A percentile compares a stretch with the other conserved stretches of the same genome.
Conservation (phyloP, 768 basidiomycete genomes). For the Rhodotorula kratochvilovae region DNA sequence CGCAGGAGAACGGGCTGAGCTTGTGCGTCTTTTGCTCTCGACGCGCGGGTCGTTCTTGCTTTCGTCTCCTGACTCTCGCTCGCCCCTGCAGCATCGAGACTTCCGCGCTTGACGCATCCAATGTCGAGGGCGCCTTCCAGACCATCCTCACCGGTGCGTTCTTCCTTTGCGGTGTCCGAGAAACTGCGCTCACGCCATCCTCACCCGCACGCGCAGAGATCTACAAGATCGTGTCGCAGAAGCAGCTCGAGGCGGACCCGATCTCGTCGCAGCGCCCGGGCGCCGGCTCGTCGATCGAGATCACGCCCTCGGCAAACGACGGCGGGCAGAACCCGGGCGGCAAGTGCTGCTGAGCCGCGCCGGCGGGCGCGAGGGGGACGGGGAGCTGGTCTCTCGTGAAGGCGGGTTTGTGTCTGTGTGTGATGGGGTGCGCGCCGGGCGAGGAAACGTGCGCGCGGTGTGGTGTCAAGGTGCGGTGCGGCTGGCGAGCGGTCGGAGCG, state of each 20-base stretch:
- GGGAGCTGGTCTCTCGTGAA: conserved; percentile 7
- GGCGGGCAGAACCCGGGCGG: conserved; percentile 49
- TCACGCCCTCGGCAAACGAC: conserved; percentile 61
- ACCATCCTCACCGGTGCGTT: conserved; percentile 80
- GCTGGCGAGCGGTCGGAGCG: neutral
- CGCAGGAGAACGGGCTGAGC: conserved; percentile 57
- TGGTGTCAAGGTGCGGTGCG: neutral
- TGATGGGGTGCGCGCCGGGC: neutral
- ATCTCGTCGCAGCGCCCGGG: conserved; percentile 63
- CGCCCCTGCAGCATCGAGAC: conserved; percentile 86
- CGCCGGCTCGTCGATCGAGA: conserved; percentile 72
- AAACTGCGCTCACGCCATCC: too few relatives aligned
- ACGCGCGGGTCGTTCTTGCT: too few relatives aligned
- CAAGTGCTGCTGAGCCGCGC: conserved; percentile 46
- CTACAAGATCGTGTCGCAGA: conserved; percentile 94
- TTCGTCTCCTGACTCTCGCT: too few relatives aligned
- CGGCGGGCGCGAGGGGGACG: too few relatives aligned
- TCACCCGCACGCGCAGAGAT: conserved; percentile 62
- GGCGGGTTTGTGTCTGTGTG: neutral
- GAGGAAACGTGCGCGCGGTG: too few relatives aligned
- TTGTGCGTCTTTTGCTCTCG: conserved; percentile 28
- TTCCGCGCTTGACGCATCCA: conserved; percentile 97
- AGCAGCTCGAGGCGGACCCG: conserved; percentile 78
- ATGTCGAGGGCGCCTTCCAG: conserved; percentile 97
- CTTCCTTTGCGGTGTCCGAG: neutral